A percentile compares a stretch with the other conserved stretches of the same genome.
These are phyloP conservation scores for Bisporella sp. DNA, from an alignment of 2,329 filamentous ascomycete genomes.

Conservation along the genomic window DNA sequence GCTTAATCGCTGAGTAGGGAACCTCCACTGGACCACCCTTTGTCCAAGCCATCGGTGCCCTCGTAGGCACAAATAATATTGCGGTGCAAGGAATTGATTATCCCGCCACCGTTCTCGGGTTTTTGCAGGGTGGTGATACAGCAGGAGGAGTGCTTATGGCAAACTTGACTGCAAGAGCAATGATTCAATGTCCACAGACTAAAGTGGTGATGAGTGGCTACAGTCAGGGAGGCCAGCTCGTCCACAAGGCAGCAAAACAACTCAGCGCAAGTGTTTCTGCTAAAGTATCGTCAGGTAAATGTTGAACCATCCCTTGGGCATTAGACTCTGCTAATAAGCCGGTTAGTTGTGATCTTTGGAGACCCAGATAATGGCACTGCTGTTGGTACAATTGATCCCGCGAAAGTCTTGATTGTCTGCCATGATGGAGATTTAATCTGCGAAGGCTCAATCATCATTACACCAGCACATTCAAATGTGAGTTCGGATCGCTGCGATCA, in stretches of 20 bases:
- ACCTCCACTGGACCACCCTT: slow-evolving; percentile 42
- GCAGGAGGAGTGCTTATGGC: slow-evolving; percentile 35
- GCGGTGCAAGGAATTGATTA: slow-evolving; percentile 50
- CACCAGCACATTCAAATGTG: slow-evolving; percentile 15
- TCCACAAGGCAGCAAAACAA: slow-evolving; percentile 15
- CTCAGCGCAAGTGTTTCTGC: slow-evolving; percentile 6
- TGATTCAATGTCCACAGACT: slow-evolving; percentile 13
- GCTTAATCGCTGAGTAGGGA: slow-evolving; percentile 23
- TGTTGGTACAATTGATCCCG: slow-evolving; percentile 12
- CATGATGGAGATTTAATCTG: slow-evolving; percentile 20
- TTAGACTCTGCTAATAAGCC: not conserved
- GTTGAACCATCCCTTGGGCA: not conserved
- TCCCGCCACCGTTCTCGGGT: slow-evolving; percentile 35
- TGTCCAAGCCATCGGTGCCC: slow-evolving; percentile 35
- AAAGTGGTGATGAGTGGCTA: slow-evolving; percentile 18
- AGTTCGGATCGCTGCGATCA: not conserved
- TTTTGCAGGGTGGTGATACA: slow-evolving; percentile 38
- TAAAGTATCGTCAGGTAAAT: slow-evolving; percentile 16
- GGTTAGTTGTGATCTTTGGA: slow-evolving; percentile 20
- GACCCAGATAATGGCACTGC: slow-evolving; percentile 19
- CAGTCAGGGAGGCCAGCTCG: slow-evolving; percentile 16
- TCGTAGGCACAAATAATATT: slow-evolving; percentile 36
- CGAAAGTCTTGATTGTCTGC: slow-evolving; percentile 19
- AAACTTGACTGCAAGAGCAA: slow-evolving; percentile 7
- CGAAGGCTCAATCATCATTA: slow-evolving; percentile 5